A percentile compares a stretch with the other conserved stretches of the same genome.
Evolutionary conservation across 148 eudicot species (phyloP).

Genomic region (Arctostaphylos glauca): DNA sequence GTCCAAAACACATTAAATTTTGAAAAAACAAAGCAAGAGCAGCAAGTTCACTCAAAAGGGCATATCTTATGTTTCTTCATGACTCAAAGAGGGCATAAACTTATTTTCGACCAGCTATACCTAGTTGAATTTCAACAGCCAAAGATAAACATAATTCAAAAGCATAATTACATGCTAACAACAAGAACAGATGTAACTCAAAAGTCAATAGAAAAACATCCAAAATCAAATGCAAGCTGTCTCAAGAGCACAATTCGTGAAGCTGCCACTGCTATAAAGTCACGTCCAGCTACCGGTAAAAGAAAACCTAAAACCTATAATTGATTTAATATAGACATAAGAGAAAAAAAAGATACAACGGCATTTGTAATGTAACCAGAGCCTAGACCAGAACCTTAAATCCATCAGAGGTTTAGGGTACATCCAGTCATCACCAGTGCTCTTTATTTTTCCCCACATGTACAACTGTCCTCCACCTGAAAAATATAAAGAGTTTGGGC

Average conservation of each 20-base stretch:
- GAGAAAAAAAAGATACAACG: not conserved
- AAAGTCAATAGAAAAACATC: not conserved
- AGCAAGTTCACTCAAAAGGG: not conserved
- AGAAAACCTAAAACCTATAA: not conserved
- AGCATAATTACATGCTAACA: not conserved
- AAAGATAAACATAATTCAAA: not conserved
- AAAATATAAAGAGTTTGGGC: slow-evolving; percentile 10
- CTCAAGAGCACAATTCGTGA: not conserved
- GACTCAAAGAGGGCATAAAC: not conserved
- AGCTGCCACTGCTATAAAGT: not conserved
- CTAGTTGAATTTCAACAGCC: not conserved
- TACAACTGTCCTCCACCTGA: slow-evolving; percentile 96
- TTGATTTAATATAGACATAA: not conserved
- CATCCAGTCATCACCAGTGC: slow-evolving; percentile 95
- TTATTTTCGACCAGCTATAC: not conserved
- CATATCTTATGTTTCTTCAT: not conserved
- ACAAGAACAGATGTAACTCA: not conserved
- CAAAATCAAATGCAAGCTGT: not conserved
- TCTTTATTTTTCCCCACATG: slow-evolving; percentile 98
- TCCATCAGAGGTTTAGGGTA: slow-evolving; percentile 98
- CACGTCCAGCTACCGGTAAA: not conserved
- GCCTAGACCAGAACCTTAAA: slow-evolving; percentile 64
- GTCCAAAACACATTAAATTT: not conserved
- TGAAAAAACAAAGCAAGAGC: not conserved
- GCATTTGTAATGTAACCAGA: not conserved